These are phyloP conservation scores for Solanum aculeatissimum DNA, from an alignment of 305 asterid genomes.

Conservation along the genomic window DNA sequence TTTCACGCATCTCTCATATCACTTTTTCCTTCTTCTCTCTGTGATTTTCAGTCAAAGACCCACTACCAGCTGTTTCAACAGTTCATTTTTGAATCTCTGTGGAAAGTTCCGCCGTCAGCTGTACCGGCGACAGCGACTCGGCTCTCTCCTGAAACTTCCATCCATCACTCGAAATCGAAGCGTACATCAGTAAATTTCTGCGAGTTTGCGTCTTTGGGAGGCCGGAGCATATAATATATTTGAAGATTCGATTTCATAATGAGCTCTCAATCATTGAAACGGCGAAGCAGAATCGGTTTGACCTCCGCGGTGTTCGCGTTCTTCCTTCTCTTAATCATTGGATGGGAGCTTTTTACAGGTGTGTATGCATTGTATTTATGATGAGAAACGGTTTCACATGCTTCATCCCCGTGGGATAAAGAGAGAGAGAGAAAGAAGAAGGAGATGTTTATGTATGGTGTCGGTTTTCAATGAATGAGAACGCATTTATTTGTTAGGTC, in stretches of 20 bases:
- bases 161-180: not conserved
- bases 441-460: not conserved
- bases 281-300: slow-evolving; percentile 11
- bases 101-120: not conserved
- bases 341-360: slow-evolving; percentile 27
- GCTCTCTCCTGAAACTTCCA: not conserved
- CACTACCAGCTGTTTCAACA: not conserved
- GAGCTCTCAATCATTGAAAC: slow-evolving; percentile 8
- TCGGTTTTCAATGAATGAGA: not conserved
- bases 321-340: slow-evolving; percentile 23
- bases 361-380: not conserved
- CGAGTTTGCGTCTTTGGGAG: not conserved
- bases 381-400: not conserved
- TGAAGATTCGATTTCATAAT: not conserved
- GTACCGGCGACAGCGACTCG: not conserved
- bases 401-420: not conserved
- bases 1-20: not conserved
- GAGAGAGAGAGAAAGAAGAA: slow-evolving; percentile 1
- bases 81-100: not conserved
- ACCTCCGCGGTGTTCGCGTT: slow-evolving; percentile 16
- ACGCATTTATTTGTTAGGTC: not conserved
- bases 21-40: not conserved
- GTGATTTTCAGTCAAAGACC: not conserved
- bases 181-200: not conserved
- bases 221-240: slow-evolving; percentile 9